Evolutionary conservation across 768 basidiomycete genomes (phyloP).

Genomic region (Hemileccinum impolitum): DNA sequence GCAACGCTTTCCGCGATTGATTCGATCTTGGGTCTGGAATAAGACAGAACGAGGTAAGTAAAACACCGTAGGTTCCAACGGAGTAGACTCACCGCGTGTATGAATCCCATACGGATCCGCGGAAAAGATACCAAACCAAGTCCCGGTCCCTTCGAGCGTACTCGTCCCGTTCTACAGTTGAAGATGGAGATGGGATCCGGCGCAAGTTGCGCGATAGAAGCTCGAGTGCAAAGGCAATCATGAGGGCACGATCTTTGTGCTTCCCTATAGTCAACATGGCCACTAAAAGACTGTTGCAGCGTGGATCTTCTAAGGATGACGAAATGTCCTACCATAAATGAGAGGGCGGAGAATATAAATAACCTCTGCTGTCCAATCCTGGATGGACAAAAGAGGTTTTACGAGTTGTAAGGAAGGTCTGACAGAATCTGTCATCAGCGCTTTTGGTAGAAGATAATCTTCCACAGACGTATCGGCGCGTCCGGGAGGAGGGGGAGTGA

Average conservation of each 20-base stretch:
- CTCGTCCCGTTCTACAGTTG: conserved; percentile 66
- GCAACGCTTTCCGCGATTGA: conserved; percentile 54
- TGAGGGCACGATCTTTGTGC: conserved; percentile 53
- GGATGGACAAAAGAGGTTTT: conserved; percentile 53
- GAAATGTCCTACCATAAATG: conserved; percentile 58
- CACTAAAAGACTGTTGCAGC: conserved; percentile 12
- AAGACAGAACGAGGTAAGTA: not conserved
- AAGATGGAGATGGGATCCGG: conserved; percentile 57
- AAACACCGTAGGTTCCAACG: conserved; percentile 2
- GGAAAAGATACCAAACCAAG: conserved; percentile 79
- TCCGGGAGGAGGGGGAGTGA: conserved; percentile 45
- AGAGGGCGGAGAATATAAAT: conserved; percentile 73
- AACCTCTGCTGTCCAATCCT: conserved; percentile 73
- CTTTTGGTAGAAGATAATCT: conserved; percentile 81
- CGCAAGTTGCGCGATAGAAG: conserved; percentile 74
- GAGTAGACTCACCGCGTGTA: conserved; percentile 58
- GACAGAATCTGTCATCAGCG: conserved; percentile 68
- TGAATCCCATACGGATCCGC: conserved; percentile 80
- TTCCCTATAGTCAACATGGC: conserved; percentile 21
- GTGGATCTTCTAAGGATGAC: conserved; percentile 10
- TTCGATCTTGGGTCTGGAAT: conserved; percentile 72
- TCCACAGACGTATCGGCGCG: conserved; percentile 60
- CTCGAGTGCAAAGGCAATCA: conserved; percentile 64
- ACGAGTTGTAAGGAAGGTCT: conserved; percentile 68
- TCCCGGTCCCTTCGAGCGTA: conserved; percentile 82